phyloP scores from a whole-genome alignment of 331 rosid genomes.

The Acacia pycnantha region DNA sequence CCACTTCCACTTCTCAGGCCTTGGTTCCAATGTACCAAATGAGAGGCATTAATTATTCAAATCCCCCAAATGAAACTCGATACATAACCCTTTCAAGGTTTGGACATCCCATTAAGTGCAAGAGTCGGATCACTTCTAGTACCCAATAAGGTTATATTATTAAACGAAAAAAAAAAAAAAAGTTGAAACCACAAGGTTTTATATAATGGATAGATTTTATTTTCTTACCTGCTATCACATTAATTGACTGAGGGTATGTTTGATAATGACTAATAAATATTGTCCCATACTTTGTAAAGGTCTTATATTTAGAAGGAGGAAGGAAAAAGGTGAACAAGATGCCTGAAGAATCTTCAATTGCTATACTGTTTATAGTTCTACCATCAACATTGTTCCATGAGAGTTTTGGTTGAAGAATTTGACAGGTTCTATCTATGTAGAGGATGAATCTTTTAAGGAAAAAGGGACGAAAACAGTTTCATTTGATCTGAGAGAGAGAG shows the following conservation, averaged over 20 bases:
- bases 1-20: too few relatives aligned
- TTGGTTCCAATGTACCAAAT: too few relatives aligned
- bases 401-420: background rate
- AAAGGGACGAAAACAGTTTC: background rate
- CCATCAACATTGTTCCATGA: background rate
- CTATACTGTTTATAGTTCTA: background rate
- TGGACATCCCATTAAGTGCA: background rate
- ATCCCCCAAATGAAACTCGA: background rate
- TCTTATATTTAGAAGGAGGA: background rate
- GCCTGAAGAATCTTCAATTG: background rate
- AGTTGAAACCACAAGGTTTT: background rate
- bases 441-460: background rate
- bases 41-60: background rate
- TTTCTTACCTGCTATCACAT: background rate
- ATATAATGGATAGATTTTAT: background rate
- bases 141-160: background rate
- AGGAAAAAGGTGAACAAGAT: background rate
- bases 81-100: background rate
- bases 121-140: background rate
- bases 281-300: background rate
- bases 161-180: background rate
- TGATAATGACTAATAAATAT: background rate
- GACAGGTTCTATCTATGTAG: background rate
- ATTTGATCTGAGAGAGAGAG: background rate
- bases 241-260: background rate